Base-by-base conservation (phyloP, 2,329 filamentous ascomycete genomes). In the Nemania serpens region DNA sequence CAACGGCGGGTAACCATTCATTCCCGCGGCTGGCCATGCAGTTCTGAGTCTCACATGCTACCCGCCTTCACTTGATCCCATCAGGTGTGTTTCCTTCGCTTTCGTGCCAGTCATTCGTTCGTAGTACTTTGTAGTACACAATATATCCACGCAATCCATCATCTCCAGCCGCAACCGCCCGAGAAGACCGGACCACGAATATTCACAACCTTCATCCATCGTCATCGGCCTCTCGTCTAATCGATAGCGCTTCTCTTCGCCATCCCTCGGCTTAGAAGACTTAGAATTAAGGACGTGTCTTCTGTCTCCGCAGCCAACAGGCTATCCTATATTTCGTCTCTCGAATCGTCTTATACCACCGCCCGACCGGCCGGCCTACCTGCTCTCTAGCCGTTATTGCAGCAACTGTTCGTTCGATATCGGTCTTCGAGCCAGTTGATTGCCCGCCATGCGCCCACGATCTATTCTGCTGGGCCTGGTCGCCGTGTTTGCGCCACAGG, bases 401-500 rank as follows among this genome's bases (percentile, higher is more conserved):
- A 58, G 4, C 4, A 39, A 12, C 45, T 54, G 34, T 17, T 46
- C 56, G 52, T 13, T 46, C 54, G 55, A 49, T 48, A 57, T 45
- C 61, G 58, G 29, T 55, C 52, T 42, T 22, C 46, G 41, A 41
- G 20, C 45, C 37, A 48, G 49, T 41, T 7, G 53, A 49, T 34
- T 53, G 57, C 63, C 61, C 66, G 67, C 48, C 59, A 73, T 71
- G 71, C 71, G 70, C 57, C 49, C 68, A 9, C 66, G 62, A 48
- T 65, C 66, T 33, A 59, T 73, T 41, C 60, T 72, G n/a, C 54
- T 69, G 48, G 66, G 58, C 54, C 29, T 68, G 25, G 62, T 65
- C 34, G 64, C 68, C 43, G 58, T 67, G 13, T 60, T 71, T 48
- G 66, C 67, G 25, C 65, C 69, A 4, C 60, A 59, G 41, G 68